These are phyloP conservation scores for Pseudogymnoascus verrucosus DNA, from an alignment of 2,329 filamentous ascomycete genomes.

Conservation along the genomic window DNA sequence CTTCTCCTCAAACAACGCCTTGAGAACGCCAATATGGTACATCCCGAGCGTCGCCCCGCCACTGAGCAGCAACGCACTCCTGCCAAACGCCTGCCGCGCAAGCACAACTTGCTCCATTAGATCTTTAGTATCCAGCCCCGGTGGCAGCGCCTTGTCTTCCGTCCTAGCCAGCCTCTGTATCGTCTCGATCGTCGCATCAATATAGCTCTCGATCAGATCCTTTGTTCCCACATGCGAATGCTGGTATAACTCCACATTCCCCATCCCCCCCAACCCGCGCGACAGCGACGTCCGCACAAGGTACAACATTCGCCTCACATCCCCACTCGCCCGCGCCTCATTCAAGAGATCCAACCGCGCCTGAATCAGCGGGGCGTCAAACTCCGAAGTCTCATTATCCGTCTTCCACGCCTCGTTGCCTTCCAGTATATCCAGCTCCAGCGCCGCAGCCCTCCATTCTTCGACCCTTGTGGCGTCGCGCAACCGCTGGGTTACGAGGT, in stretches of 20 bases:
- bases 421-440: conserved; percentile 70
- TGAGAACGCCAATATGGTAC: conserved; percentile 64
- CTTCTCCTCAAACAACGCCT: conserved; percentile 54
- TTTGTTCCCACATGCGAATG: conserved; percentile 85
- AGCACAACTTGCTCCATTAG: conserved; percentile 53
- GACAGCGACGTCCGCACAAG: conserved; percentile 73
- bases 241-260: conserved; percentile 71
- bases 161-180: conserved; percentile 57
- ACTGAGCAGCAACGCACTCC: conserved; percentile 58
- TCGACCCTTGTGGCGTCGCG: conserved; percentile 57
- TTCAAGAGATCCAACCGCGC: conserved; percentile 66
- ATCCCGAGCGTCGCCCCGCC: conserved; percentile 66
- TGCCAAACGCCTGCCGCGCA: conserved; percentile 55
- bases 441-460: conserved; percentile 70
- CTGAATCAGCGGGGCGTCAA: conserved; percentile 60
- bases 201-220: conserved; percentile 76
- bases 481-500: conserved; percentile 56
- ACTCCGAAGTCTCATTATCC: conserved; percentile 31
- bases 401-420: conserved; percentile 75
- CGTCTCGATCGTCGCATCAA: conserved; percentile 67
- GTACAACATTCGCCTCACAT: conserved; percentile 70
- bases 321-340: conserved; percentile 60
- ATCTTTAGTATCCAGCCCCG: conserved; percentile 44
- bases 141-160: conserved; percentile 30
- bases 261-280: conserved; percentile 79